Evolutionary conservation across 2,329 filamentous ascomycete genomes (phyloP).

Genomic region (Diplodia mutila): DNA sequence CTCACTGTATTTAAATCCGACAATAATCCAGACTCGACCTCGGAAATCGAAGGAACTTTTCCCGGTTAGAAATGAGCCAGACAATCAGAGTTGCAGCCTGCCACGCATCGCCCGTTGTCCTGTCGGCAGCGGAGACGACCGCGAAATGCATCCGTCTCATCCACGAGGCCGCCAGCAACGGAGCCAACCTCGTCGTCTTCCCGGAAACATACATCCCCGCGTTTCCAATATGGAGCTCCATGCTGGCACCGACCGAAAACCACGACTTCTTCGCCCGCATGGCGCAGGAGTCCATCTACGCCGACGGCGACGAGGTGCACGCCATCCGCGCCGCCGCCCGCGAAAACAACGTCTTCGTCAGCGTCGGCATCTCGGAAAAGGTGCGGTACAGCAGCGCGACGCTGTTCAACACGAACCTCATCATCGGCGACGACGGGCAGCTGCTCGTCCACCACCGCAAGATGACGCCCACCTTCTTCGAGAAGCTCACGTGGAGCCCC

Average conservation of each 20-base stretch:
- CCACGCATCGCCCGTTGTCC: conserved; percentile 49
- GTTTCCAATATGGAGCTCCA: conserved; percentile 57
- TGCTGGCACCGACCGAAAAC: conserved; percentile 54
- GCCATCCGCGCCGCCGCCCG: conserved; percentile 47
- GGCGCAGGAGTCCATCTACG: conserved; percentile 50
- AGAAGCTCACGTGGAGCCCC: conserved; percentile 59
- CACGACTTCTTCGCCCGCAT: conserved; percentile 56
- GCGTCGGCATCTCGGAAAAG: conserved; percentile 57
- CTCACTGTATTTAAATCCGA: neutral
- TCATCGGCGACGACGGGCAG: conserved; percentile 51
- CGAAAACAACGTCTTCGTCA: conserved; percentile 47
- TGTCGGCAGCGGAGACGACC: conserved; percentile 52
- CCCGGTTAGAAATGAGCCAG: neutral
- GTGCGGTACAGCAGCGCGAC: conserved; percentile 49
- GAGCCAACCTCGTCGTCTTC: conserved; percentile 57
- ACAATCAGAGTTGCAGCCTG: conserved; percentile 34
- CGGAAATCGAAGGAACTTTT: neutral
- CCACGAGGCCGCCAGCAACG: conserved; percentile 47
- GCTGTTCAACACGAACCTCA: conserved; percentile 57
- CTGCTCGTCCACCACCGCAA: conserved; percentile 59
- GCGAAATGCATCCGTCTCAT: conserved; percentile 54
- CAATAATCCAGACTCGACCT: neutral
- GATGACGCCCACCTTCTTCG: conserved; percentile 60
- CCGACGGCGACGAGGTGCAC: conserved; percentile 52
- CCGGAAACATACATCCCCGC: conserved; percentile 59